Conservation (phyloP, 108 stramenopile genomes). For the Cafeteria roenbergensis region DNA sequence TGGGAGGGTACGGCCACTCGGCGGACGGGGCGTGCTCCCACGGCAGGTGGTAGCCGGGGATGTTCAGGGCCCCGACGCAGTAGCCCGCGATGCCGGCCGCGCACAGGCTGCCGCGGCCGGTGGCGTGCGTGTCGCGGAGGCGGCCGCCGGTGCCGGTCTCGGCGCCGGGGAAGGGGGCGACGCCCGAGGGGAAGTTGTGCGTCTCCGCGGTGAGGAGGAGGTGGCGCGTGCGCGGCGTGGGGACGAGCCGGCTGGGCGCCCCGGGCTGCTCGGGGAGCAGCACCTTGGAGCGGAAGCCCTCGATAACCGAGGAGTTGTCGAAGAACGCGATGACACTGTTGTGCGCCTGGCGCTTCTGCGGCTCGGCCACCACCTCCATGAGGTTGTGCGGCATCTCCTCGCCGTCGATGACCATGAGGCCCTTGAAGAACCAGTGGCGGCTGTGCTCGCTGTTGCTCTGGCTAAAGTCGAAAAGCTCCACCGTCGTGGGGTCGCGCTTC, state of each 20-base stretch:
- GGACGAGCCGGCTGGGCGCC: slow-evolving; percentile 44
- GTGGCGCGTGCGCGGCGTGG: slow-evolving; percentile 57
- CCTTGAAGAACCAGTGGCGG: slow-evolving; percentile 98
- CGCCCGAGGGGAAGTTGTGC: slow-evolving; percentile 96
- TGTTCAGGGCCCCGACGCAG: slow-evolving; percentile 88
- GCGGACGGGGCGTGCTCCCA: slow-evolving; percentile 65
- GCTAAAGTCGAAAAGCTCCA: slow-evolving; percentile 96
- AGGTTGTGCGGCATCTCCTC: slow-evolving; percentile 74
- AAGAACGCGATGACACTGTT: slow-evolving; percentile 94
- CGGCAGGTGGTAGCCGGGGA: slow-evolving; percentile 78
- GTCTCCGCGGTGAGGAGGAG: slow-evolving; percentile 96
- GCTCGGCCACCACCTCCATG: slow-evolving; percentile 93
- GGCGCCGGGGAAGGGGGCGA: slow-evolving; percentile 95
- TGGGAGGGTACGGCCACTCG: slow-evolving; percentile 50
- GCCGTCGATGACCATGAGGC: slow-evolving; percentile 92
- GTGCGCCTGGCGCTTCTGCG: slow-evolving; percentile 57
- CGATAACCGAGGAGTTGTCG: slow-evolving; percentile 86
- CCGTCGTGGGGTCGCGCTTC: slow-evolving; percentile 84
- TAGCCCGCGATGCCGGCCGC: slow-evolving; percentile 82
- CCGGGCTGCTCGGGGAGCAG: slow-evolving; percentile 3
- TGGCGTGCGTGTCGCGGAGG: slow-evolving; percentile 92
- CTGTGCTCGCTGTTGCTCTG: slow-evolving; percentile 96
- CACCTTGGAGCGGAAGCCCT: slow-evolving; percentile 50
- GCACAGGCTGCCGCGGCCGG: slow-evolving; percentile 80
- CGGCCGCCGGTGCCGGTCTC: slow-evolving; percentile 98